Conservation (phyloP, 139 green algal species). For the Tetraselmis chui region DNA sequence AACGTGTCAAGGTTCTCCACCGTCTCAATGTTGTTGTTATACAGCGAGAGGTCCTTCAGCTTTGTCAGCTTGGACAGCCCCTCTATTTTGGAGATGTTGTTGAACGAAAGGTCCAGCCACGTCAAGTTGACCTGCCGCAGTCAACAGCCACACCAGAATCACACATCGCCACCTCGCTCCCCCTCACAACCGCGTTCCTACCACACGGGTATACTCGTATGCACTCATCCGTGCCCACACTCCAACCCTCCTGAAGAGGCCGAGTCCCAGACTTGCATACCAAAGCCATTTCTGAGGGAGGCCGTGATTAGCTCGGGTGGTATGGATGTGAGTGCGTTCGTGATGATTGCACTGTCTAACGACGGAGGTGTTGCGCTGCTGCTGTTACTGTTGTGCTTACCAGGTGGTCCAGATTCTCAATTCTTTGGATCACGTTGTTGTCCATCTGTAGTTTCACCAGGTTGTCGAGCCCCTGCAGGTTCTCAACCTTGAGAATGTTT, state of each 20-base stretch:
- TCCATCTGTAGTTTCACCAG: conserved; percentile 79
- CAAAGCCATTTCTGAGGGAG: too few relatives aligned
- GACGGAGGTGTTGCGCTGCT: too few relatives aligned
- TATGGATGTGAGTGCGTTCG: too few relatives aligned
- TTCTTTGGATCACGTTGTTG: conserved; percentile 71
- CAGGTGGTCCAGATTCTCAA: conserved; percentile 70
- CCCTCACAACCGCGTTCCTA: too few relatives aligned
- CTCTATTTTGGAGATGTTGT: conserved; percentile 69
- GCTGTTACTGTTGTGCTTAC: too few relatives aligned
- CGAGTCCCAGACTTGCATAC: too few relatives aligned
- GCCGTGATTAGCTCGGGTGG: too few relatives aligned
- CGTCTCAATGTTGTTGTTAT: conserved; percentile 65
- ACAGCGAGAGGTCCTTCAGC: conserved; percentile 73
- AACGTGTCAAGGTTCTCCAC: conserved; percentile 64
- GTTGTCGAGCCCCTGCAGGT: conserved; percentile 55
- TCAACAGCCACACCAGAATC: not conserved
- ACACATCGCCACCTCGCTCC: not conserved
- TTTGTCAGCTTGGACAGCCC: conserved; percentile 65
- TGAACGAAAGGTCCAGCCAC: conserved; percentile 83
- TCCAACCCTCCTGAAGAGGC: too few relatives aligned
- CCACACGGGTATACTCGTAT: too few relatives aligned
- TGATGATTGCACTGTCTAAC: too few relatives aligned
- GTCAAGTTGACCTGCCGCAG: conserved; percentile 47
- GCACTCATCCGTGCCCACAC: too few relatives aligned
- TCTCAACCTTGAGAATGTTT: conserved; percentile 55